A percentile compares a stretch with the other conserved stretches of the same genome.
phyloP scores from a whole-genome alignment of 106 monocot genomes.

The Acanthochlamys bracteata region DNA sequence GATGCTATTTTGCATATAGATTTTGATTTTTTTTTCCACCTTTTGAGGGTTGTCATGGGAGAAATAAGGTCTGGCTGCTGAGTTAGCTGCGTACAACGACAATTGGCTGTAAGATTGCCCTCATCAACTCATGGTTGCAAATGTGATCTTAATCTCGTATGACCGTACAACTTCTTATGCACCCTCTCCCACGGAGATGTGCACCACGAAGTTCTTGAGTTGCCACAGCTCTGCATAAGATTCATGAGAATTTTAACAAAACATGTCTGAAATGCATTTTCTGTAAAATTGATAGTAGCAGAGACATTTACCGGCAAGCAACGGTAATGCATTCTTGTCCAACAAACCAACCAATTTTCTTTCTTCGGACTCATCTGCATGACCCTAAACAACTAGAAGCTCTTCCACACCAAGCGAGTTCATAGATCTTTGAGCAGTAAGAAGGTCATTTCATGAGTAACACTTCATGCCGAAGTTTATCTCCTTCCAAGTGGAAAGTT shows the following conservation, averaged over 20 bases:
- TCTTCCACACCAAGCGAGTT: slow-evolving; percentile 32
- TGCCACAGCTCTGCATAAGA: slow-evolving; percentile 5
- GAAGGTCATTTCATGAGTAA: slow-evolving; percentile 49
- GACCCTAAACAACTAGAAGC: slow-evolving; percentile 45
- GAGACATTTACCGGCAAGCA: slow-evolving; percentile 17
- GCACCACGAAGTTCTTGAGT: slow-evolving; percentile 5
- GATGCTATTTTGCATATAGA: no score
- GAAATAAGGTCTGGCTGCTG: no score
- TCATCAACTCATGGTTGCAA: no score
- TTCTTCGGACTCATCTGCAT: slow-evolving; percentile 3
- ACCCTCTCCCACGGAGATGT: background rate
- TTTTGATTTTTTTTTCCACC: no score
- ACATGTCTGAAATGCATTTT: no score
- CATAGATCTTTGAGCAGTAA: slow-evolving; percentile 47
- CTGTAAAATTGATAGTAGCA: no score
- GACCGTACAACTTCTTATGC: no score
- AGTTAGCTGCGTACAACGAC: no score
- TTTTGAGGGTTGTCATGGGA: no score
- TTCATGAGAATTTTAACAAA: background rate
- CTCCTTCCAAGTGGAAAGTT: slow-evolving; percentile 24
- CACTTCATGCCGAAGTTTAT: slow-evolving; percentile 25
- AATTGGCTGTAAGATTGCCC: no score
- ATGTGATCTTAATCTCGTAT: no score
- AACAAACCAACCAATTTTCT: slow-evolving; percentile 36
- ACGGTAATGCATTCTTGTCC: slow-evolving; percentile 47